Evolutionary conservation across 352 stramenopile species (phyloP), one percentile per base, ranked within the genome.

Genomic region (Pythium aphanidermatum): DNA sequence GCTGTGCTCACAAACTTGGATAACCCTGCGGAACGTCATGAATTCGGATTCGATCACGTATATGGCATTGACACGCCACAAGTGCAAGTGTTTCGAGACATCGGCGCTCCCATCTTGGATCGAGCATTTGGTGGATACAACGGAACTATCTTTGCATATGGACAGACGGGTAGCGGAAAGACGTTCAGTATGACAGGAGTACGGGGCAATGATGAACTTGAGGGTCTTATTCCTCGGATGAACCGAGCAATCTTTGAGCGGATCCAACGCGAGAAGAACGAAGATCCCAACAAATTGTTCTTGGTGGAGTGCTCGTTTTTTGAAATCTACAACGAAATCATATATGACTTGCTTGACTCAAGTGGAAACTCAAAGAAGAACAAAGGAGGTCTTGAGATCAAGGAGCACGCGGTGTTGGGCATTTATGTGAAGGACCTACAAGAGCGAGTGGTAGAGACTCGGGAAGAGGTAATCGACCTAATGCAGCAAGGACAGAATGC

Each of bases 301-400:
- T 61, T 97, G 7, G 79, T 98, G 17, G 82, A 93, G 44, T 94
- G 79, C 27, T 97, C 88, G 12, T 98, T 96, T 67, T 92, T 98
- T 50, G 92, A 98, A 56, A 98, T 98, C 37, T 98, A 98, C 70
- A 98, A 98, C 49, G 92, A 98, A 63, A 92, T 92, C 35, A 96
- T 98, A 45, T 97, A 94, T 52, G 93, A 98, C 58, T 64, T 98
- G 34, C 71, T 98, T 8, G 74, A 96, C 46, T 80, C 86, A 9
- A 95, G 63, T 24, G 73, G 74, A n/a, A 87, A 89, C 39, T 51
- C 63, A 32, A 95, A 94, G 69, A 91, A 94, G 24, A 85, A 77
- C 55, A 88, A 91, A 55, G 78, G 76, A 26, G 83, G 86, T 2
- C 70, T 97, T 16, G 81, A 97, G 63, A 96, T 97, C 49, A 95